Percentiles rank a stretch among this genome's conserved stretches.
These are phyloP conservation scores for Hypsizygus ulmarius DNA, from an alignment of 1,284 basidiomycete species.

Conservation along the genomic window DNA sequence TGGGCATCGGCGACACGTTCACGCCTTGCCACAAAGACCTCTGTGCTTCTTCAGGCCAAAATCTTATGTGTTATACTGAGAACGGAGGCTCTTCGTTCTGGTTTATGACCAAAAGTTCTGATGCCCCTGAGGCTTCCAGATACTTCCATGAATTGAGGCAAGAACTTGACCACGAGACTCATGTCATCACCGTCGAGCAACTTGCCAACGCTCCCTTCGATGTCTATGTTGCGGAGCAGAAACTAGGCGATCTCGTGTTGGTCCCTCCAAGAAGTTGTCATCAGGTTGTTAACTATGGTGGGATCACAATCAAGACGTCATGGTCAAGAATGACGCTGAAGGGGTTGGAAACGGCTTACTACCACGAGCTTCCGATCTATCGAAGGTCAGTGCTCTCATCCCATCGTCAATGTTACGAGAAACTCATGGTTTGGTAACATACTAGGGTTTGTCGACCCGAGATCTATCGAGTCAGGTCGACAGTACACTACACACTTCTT, in stretches of 20 bases:
- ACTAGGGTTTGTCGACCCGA: conserved; percentile 71
- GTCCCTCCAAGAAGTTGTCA: conserved; percentile 76
- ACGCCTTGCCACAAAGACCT: conserved; percentile 80
- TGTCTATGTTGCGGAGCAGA: conserved; percentile 68
- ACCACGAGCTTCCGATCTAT: conserved; percentile 73
- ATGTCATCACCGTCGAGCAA: conserved; percentile 59
- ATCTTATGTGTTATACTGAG: conserved; percentile 77
- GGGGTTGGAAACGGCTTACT: conserved; percentile 55
- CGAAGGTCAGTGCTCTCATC: conserved; percentile 46
- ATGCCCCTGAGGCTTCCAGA: conserved; percentile 46
- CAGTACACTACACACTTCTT: conserved; percentile 53
- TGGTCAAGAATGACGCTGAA: conserved; percentile 77
- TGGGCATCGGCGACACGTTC: conserved; percentile 72
- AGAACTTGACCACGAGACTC: conserved; percentile 71
- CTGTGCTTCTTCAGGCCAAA: conserved; percentile 77
- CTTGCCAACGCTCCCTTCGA: conserved; percentile 62
- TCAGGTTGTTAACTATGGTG: conserved; percentile 75
- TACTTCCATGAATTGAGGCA: conserved; percentile 60
- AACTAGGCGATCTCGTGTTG: conserved; percentile 71
- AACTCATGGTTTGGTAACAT: conserved; percentile 7
- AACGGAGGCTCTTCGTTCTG: conserved; percentile 68
- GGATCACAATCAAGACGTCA: conserved; percentile 73
- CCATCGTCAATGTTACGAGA: background rate
- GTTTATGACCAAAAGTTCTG: conserved; percentile 72
- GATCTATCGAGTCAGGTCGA: conserved; percentile 67